These are phyloP conservation scores for Fomitiporia mediterranea DNA, from an alignment of 1,284 basidiomycete genomes.

Conservation along the genomic window DNA sequence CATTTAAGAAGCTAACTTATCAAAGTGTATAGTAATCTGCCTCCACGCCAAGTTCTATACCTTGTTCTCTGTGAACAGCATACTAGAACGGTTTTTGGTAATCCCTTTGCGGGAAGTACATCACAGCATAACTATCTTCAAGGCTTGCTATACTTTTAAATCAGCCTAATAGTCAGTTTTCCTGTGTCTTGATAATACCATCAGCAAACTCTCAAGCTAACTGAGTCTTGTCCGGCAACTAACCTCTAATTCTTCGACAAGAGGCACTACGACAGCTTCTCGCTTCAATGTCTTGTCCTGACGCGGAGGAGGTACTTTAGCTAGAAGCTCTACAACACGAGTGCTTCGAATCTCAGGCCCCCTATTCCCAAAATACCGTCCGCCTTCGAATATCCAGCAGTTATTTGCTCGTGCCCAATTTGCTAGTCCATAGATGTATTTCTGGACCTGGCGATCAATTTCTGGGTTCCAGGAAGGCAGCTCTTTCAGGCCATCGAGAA, in stretches of 20 bases:
- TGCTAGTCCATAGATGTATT: conserved; percentile 37
- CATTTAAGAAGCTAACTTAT: too few relatives aligned
- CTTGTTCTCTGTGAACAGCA: too few relatives aligned
- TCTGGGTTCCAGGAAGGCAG: conserved; percentile 28
- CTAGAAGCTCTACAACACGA: neutral
- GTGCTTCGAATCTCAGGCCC: conserved; percentile 29
- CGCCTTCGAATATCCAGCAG: conserved; percentile 39
- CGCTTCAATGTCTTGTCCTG: neutral
- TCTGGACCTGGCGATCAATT: conserved; percentile 30
- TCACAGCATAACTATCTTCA: too few relatives aligned
- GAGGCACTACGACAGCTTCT: conserved; percentile 1
- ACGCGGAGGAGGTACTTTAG: neutral
- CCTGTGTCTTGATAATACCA: too few relatives aligned
- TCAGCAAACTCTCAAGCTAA: too few relatives aligned
- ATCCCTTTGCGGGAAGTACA: too few relatives aligned
- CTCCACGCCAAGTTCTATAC: too few relatives aligned
- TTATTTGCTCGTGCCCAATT: conserved; percentile 40
- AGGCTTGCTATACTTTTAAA: too few relatives aligned
- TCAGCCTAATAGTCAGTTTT: too few relatives aligned
- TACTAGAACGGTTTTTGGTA: too few relatives aligned
- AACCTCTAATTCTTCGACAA: neutral
- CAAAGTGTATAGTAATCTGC: too few relatives aligned
- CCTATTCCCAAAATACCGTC: conserved; percentile 38
- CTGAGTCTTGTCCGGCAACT: too few relatives aligned
- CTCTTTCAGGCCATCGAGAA: neutral